Base-by-base conservation (phyloP, 352 stramenopile genomes). In the Blastocystis sp. region DNA sequence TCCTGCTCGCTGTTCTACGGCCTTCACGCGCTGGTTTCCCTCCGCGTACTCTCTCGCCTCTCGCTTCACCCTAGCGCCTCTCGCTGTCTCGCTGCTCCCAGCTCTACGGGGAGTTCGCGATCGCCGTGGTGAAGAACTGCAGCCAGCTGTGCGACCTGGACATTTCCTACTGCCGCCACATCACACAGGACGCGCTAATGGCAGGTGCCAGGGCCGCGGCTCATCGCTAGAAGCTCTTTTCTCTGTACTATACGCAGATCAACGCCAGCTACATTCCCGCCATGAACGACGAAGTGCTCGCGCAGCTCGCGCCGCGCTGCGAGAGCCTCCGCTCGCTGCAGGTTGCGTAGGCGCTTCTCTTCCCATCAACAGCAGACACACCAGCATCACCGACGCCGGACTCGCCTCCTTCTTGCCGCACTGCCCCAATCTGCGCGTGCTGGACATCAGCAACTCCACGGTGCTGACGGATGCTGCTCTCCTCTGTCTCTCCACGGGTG, bases 1-100 rank as follows among this genome's bases (percentile, higher is more conserved):
- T 84, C 74, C 28, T 84, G 74, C 19, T 84, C 74, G 21, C 61
- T 84, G 24, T 84, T 84, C 74, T 84, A 84, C 42, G 74, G 74
- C n/a, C 43, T 84, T n/a, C 74, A 84, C 61, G 74, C 74, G 19
- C 61, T 84, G 21, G 45, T 68, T 43, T 68, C 74, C 24, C 74
- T 84, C 11, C 74, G 74, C n/a, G 74, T 84, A 61, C 9, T 24
- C 3, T 7, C 9, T 14, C 2, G n/a, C 24, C 2, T 14, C 45
- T 34, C 71, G 60, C 9, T 24, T 62, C 34, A 48, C 28, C 48
- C 24, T 68, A 84, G 74, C 65, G 66, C 21, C 74, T 84, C 3
- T 84, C 14, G 54, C 74, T 84, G n/a, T 84, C 74, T 48, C 74
- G 52, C 19, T 84, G 74, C 57, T 84, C 74, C 21, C 74, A 84